Conservation (phyloP, 1,284 basidiomycete species). For the Pascua guehoae region DNA sequence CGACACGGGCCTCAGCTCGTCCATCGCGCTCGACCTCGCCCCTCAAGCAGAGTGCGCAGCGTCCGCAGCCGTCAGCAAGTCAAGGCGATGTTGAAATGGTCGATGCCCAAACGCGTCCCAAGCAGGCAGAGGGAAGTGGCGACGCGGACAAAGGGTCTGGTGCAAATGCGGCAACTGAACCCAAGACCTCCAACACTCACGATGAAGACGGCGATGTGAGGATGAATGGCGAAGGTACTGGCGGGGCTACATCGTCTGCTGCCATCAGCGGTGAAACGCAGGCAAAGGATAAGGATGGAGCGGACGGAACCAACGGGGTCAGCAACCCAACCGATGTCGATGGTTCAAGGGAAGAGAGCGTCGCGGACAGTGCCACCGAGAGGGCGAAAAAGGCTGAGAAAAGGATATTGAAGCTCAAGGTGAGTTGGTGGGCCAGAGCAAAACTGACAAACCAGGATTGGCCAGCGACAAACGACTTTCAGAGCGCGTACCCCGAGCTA, state of each 20-base stretch:
- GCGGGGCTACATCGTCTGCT: no score
- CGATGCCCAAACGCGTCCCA: no score
- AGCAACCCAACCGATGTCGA: background rate
- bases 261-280: background rate
- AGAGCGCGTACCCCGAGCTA: slow-evolving; percentile 74
- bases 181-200: no score
- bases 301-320: background rate
- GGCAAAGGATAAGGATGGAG: background rate
- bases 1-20: no score
- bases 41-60: no score
- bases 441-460: slow-evolving; percentile 61
- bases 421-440: slow-evolving; percentile 29
- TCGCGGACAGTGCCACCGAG: background rate
- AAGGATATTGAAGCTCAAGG: slow-evolving; percentile 76
- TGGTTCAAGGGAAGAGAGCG: background rate
- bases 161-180: no score
- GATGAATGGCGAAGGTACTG: no score
- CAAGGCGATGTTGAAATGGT: background rate
- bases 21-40: no score
- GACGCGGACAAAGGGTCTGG: no score
- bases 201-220: no score
- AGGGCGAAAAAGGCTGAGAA: slow-evolving; percentile 34
- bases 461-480: slow-evolving; percentile 83
- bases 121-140: no score
- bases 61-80: background rate